Base-by-base conservation (phyloP, 768 basidiomycete genomes). In the Russula sp. region DNA sequence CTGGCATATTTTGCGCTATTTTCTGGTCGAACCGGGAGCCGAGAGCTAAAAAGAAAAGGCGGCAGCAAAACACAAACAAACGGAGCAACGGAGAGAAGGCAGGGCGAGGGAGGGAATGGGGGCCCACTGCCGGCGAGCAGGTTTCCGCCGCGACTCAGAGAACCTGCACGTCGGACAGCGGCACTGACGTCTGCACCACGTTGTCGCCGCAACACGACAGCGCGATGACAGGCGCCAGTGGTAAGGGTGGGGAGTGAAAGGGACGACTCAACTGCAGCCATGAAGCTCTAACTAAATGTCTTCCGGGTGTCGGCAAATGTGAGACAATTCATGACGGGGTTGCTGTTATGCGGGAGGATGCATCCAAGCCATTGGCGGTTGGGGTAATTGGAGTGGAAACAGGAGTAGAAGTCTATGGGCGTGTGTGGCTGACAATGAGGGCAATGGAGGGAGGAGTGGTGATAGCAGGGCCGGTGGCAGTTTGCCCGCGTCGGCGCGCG, bases 171-270 rank as follows among this genome's bases (percentile, higher is more conserved):
- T 20, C 59, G 51, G 57, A 48, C 53, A 46, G 51, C 55, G 59
- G 59, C 53, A 34, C 64, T 52, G 59, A 22, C 30, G 30, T 32
- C 48, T 50, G 54, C 54, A 34, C 44, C 59, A 65, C 59, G 59
- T 61, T 40, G 54, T 54, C 64, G 64, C 59, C 64, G 64, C 64
- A 59, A 36, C 54, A 18, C 49, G 59, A 51, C 64, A 30, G n/a
- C 64, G 59, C 52, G 49, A 44, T 59, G 38, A 34, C 51, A 18
- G 18, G 34, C 62, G 50, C 36, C 62, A 64, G 59, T 22, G 36
- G 38, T 3, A 20, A 18, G 20, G 46, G 53, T 28, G 24, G 20
- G n/a, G 44, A 7, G 24, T 18, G 5, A 5, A 60, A 52, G 49
- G n/a, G 20, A 36, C 1, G 20, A 61, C 64, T 49, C 40, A 65